Conservation (phyloP, 2,329 filamentous ascomycete genomes). For the Trichoderma sp. region DNA sequence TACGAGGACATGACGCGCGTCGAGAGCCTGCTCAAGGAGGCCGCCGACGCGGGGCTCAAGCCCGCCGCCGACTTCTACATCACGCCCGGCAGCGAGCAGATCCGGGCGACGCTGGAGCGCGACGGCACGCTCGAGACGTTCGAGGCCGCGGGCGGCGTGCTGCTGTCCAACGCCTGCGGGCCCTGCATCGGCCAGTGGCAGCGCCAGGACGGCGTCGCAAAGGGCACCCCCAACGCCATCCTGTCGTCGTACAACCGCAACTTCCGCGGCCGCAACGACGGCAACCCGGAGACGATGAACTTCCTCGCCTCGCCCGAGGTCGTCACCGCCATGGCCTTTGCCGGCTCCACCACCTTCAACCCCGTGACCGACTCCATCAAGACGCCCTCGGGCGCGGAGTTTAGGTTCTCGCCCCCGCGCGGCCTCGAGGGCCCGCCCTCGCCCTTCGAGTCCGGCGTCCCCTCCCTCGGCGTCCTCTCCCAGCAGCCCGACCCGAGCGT, state of each 20-base stretch:
- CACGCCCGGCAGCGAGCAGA: constrained; percentile 95
- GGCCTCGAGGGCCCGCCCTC: constrained; percentile 65
- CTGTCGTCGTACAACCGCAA: constrained; percentile 98
- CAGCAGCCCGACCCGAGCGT: constrained; percentile 71
- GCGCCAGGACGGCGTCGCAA: constrained; percentile 79
- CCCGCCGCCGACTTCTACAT: constrained; percentile 93
- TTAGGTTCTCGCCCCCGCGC: constrained; percentile 80
- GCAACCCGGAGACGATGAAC: constrained; percentile 97
- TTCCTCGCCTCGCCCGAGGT: constrained; percentile 96
- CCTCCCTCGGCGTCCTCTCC: constrained; percentile 71
- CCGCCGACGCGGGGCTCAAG: constrained; percentile 82
- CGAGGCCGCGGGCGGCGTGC: constrained; percentile 78
- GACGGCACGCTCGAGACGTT: constrained; percentile 87
- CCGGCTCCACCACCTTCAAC: constrained; percentile 92
- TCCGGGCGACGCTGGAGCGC: constrained; percentile 87
- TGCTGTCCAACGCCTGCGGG: constrained; percentile 93
- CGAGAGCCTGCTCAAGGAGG: constrained; percentile 90
- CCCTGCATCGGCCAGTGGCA: constrained; percentile 96
- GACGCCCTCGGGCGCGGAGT: constrained; percentile 76
- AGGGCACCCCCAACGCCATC: constrained; percentile 90
- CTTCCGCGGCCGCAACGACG: constrained; percentile 95
- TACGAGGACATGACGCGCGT: constrained; percentile 98
- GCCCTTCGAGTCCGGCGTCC: constrained; percentile 77
- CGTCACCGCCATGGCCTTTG: constrained; percentile 93
- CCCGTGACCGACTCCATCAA: constrained; percentile 84